Conservation (phyloP, 345 rosid species). For the Durio zibethinus region DNA sequence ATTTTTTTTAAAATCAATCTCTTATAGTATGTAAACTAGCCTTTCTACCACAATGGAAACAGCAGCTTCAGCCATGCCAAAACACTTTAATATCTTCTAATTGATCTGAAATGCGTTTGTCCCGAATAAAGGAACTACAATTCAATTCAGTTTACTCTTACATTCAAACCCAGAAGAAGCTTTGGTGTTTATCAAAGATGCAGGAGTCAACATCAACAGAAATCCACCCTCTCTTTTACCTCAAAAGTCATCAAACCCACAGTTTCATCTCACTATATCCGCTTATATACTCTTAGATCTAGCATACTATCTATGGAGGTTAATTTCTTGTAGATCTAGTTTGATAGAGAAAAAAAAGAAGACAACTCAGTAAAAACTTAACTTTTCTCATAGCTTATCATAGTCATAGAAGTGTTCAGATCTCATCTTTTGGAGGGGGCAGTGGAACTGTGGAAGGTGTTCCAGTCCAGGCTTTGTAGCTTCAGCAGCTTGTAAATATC, state of each 20-base stretch:
- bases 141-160: neutral
- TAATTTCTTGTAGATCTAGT: neutral
- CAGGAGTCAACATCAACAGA: neutral
- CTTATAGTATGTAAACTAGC: conserved; percentile 9
- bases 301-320: neutral
- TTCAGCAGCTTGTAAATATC: neutral
- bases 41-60: conserved; percentile 20
- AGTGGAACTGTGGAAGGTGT: neutral
- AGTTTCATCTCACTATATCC: neutral
- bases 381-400: neutral
- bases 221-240: neutral
- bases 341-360: too few species aligned
- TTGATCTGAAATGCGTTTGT: neutral
- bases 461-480: neutral
- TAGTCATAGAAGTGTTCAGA: neutral
- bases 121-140: neutral
- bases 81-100: neutral
- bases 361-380: neutral
- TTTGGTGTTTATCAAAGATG: neutral
- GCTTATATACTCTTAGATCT: neutral
- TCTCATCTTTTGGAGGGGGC: neutral
- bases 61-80: conserved; percentile 27
- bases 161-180: neutral
- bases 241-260: too few species aligned
- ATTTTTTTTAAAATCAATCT: conserved; percentile 14